Evolutionary conservation across 106 monocot species (phyloP).

Genomic region (Allium sativum): DNA sequence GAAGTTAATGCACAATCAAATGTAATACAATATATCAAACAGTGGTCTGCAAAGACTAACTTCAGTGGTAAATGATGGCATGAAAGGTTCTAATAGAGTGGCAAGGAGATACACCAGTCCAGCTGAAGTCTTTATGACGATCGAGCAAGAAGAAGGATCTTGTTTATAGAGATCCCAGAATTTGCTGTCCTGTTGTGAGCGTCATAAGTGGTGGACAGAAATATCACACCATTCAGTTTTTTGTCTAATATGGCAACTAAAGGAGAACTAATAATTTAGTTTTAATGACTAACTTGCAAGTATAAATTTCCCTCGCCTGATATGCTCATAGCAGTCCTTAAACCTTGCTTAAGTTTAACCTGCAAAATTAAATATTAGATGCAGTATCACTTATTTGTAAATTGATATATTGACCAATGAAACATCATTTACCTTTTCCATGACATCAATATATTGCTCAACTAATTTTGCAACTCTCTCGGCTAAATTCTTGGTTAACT

Average conservation of each 20-base stretch:
- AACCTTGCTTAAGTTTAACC: slow-evolving; percentile 93
- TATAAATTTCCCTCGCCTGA: slow-evolving; percentile 90
- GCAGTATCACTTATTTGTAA: too few species aligned
- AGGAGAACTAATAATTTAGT: too few species aligned
- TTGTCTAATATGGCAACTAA: too few species aligned
- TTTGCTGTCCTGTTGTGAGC: slow-evolving; percentile 52
- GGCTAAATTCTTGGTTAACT: slow-evolving; percentile 42
- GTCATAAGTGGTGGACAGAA: not conserved
- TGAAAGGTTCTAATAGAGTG: slow-evolving; percentile 84
- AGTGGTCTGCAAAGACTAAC: slow-evolving; percentile 20
- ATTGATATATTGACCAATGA: not conserved
- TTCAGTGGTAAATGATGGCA: slow-evolving; percentile 89
- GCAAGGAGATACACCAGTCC: slow-evolving; percentile 93
- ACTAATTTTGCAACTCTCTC: slow-evolving; percentile 49
- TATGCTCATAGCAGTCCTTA: slow-evolving; percentile 87
- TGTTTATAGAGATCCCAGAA: slow-evolving; percentile 95
- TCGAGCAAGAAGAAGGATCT: slow-evolving; percentile 64
- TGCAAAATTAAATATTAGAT: slow-evolving; percentile 7
- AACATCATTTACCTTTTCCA: slow-evolving; percentile 73
- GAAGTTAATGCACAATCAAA: not conserved
- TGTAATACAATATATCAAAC: too few species aligned
- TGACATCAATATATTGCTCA: slow-evolving; percentile 85
- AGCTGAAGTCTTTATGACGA: slow-evolving; percentile 83
- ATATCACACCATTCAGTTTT: not conserved
- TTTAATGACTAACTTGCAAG: slow-evolving; percentile 43